Conservation (phyloP, 768 basidiomycete species). For the Boletus subcaerulescens region DNA sequence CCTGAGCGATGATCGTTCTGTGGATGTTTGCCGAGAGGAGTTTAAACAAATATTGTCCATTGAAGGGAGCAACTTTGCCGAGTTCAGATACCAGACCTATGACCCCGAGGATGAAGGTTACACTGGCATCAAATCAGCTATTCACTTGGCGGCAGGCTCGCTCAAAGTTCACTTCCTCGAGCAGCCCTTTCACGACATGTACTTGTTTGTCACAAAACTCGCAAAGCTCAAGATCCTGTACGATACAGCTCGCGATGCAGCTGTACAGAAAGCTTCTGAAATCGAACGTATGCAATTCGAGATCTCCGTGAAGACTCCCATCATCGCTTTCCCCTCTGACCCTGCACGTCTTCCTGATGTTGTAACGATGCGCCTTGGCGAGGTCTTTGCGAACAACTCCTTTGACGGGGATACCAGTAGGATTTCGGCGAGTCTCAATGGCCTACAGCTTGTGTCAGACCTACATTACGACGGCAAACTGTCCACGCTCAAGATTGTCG, state of each 20-base stretch:
- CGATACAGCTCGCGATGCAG: slow-evolving; percentile 89
- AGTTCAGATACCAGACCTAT: slow-evolving; percentile 91
- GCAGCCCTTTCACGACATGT: slow-evolving; percentile 85
- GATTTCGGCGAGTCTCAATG: slow-evolving; percentile 72
- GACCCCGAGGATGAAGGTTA: slow-evolving; percentile 69
- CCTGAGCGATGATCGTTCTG: slow-evolving; percentile 67
- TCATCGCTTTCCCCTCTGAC: slow-evolving; percentile 81
- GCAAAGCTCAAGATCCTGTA: slow-evolving; percentile 91
- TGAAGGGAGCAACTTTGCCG: slow-evolving; percentile 90
- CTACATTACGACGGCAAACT: slow-evolving; percentile 47
- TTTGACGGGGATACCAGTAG: slow-evolving; percentile 56
- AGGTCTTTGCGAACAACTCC: slow-evolving; percentile 78
- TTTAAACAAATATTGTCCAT: slow-evolving; percentile 90
- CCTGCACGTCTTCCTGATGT: slow-evolving; percentile 59
- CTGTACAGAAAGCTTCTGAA: slow-evolving; percentile 89
- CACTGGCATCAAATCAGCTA: slow-evolving; percentile 77
- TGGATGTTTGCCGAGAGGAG: slow-evolving; percentile 49
- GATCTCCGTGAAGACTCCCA: slow-evolving; percentile 87
- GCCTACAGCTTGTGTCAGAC: slow-evolving; percentile 79
- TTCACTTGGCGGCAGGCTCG: slow-evolving; percentile 84
- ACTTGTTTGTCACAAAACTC: slow-evolving; percentile 77
- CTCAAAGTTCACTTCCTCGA: slow-evolving; percentile 88
- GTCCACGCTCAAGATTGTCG: slow-evolving; percentile 79
- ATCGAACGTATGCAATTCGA: slow-evolving; percentile 94
- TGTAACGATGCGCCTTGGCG: slow-evolving; percentile 81